Base-by-base conservation (phyloP, 768 basidiomycete species). In the Lepiota brunneoincarnata region DNA sequence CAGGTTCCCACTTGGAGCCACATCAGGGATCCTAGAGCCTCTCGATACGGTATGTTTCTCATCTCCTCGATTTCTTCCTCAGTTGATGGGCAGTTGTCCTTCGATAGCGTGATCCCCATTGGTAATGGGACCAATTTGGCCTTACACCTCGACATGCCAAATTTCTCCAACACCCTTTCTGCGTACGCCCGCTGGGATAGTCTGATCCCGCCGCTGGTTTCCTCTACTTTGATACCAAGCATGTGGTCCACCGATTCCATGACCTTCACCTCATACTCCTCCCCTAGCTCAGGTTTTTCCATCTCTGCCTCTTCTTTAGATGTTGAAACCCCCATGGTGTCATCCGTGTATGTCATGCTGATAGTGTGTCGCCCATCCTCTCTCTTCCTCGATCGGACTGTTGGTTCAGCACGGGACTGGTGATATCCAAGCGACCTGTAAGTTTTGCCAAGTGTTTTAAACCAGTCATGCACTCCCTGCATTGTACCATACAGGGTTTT, bases 381-480 rank as follows among this genome's bases (percentile, higher is more conserved):
- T 37, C 3, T 60, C 40, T 39, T 61, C 9, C 39, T 17, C 1
- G 42, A 52, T 1, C 45, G 42, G 3, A 64, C 56, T 18, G 53
- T 59, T 20, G 38, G 57, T 48, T 64, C 62, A 0, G 58, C 62
- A 2, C 43, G 31, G 1, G 50, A 61, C 18, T 46, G 34, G 9
- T 45, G 26, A 47, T 58, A 61, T 6, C 58, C 55, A 0, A 61
- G 42, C 5, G 31, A 7, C 0, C 26, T 11, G 35, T 45, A 55
- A 4, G n/a, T n/a, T n/a, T n/a, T n/a, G n/a, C n/a, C n/a, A n/a
- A n/a, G n/a, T n/a, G n/a, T n/a, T n/a, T n/a, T n/a, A n/a, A n/a
- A n/a, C n/a, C n/a, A n/a, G n/a, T n/a, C n/a, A n/a, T n/a, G n/a
- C n/a, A n/a, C n/a, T n/a, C n/a, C n/a, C n/a, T n/a, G n/a, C n/a